Base-by-base conservation (phyloP, 768 basidiomycete species). In the Boletus huronensis region DNA sequence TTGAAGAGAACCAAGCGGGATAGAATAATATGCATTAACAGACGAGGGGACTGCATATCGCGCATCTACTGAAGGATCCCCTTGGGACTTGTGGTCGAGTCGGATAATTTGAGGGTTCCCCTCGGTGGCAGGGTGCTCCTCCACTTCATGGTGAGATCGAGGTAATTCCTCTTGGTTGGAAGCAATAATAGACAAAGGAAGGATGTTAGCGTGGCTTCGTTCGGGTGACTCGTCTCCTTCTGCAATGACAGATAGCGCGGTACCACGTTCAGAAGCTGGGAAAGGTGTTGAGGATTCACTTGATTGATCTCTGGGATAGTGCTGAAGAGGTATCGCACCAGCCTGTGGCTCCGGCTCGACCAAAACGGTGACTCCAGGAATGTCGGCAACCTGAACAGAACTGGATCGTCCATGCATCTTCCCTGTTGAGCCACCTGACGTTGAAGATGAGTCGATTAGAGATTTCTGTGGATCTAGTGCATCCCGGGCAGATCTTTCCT, bases 151-250 rank as follows among this genome's bases (percentile, higher is more conserved):
- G 13, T 0, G 17, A 32, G 25, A 13, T 31, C 5, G 50, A 46
- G 42, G 19, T 21, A 29, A 43, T 31, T 23, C 38, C 9, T 39
- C 50, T 25, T 19, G 46, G 23, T 39, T 21, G 38, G 45, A 45
- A 47, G 26, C n/a, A 38, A 50, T 6, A 14, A 52, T 13, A 32
- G 58, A 50, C 19, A 47, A 32, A 23, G 52, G 52, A 29, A 36
- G 41, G 16, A 29, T 39, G 32, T 50, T 46, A 29, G 34, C 36
- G 50, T 35, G 47, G 59, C 62, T 69, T 34, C 67, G 68, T 51
- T 88, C 84, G 5, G 68, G 67, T 3, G 72, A 74, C 61, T 88
- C 84, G 45, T 90, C 88, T 49, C 82, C 87, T 70, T 89, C 88
- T 0, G 79, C 82, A 51, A 89, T 88, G 50, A 86, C 76, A 28